Base-by-base conservation (phyloP, 768 basidiomycete genomes). In the Suillus luteus region DNA sequence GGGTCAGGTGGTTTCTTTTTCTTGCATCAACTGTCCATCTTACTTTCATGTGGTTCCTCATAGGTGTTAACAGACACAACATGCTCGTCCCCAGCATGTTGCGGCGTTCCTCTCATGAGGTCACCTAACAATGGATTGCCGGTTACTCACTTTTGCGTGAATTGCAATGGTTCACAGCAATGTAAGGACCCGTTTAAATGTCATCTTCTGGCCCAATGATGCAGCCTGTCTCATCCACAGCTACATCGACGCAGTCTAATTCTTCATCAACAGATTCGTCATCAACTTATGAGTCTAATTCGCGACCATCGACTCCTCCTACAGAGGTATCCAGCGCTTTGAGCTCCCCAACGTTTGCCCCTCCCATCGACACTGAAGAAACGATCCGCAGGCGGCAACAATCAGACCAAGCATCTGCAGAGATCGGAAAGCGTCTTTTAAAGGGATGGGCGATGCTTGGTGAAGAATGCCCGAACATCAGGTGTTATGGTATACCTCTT, bases 381-480 rank as follows among this genome's bases (percentile, higher is more conserved):
- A 82, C 81, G 27, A 77, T 86, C 27, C 85, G 84, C 41, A 83
- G 93, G 37, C 85, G 93, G 60, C 86, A 88, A 64, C 93, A 95
- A 73, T 92, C 91, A 2, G 93, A 95, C 72, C 77, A 75, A 46
- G 93, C 94, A 17, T 92, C 92, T 3, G 76, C 86, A 59, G 90
- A 90, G 70, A 91, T 95, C 37, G 94, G 91, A 51, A 88, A 85
- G 66, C 83, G 86, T 31, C 79, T 95, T 64, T 76, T 95, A 54
- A 87, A 86, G 69, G 93, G 91, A 46, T 95, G 92, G 91, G 86
- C 93, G 0, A 92, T 95, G 90, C 80, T 95, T n/a, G 91, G 83
- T 27, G 92, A 95, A 43, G 92, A 93, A 76, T 95, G 94, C 70
- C 85, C 86, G 0, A 89, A 85, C 68, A 67, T 72, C 5, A 72